Evolutionary conservation across 805 yeast species (phyloP).

Genomic region (Ogataea methylovora): DNA sequence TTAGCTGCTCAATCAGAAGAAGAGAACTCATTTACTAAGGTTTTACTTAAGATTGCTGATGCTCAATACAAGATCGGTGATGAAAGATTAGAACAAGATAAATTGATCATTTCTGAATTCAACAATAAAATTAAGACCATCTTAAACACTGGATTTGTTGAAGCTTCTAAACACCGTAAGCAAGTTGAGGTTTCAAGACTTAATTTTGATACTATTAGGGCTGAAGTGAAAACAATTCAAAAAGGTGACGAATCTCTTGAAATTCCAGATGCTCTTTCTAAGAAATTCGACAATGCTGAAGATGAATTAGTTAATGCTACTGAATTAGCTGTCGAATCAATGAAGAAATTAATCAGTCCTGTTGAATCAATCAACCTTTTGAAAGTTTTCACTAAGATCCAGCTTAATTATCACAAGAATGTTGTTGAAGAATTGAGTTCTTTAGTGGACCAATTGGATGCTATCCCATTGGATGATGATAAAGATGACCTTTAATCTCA

Average conservation of each 20-base stretch:
- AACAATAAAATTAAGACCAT: slow-evolving; percentile 46
- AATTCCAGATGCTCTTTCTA: slow-evolving; percentile 42
- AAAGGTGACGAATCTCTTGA: slow-evolving; percentile 30
- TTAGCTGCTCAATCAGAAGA: slow-evolving; percentile 20
- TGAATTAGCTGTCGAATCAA: slow-evolving; percentile 67
- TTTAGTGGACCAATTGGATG: slow-evolving; percentile 36
- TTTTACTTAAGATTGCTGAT: slow-evolving; percentile 46
- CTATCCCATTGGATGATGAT: slow-evolving; percentile 38
- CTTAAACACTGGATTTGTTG: slow-evolving; percentile 51
- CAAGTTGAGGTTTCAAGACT: slow-evolving; percentile 64
- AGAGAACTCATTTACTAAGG: slow-evolving; percentile 41
- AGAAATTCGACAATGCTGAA: slow-evolving; percentile 50
- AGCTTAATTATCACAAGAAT: slow-evolving; percentile 53
- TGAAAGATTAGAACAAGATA: slow-evolving; percentile 65
- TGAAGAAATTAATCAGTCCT: slow-evolving; percentile 67
- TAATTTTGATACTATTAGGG: slow-evolving; percentile 62
- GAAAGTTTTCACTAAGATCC: slow-evolving; percentile 62
- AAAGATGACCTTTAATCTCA: background rate
- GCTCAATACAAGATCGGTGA: slow-evolving; percentile 57
- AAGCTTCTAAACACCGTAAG: slow-evolving; percentile 53
- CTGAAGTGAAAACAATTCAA: slow-evolving; percentile 38
- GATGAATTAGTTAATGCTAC: slow-evolving; percentile 79
- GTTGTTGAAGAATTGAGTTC: slow-evolving; percentile 41
- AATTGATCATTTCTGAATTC: slow-evolving; percentile 49
- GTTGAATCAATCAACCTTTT: slow-evolving; percentile 55